Evolutionary conservation across 106 monocot genomes (phyloP).

Genomic region (Acanthochlamys bracteata): DNA sequence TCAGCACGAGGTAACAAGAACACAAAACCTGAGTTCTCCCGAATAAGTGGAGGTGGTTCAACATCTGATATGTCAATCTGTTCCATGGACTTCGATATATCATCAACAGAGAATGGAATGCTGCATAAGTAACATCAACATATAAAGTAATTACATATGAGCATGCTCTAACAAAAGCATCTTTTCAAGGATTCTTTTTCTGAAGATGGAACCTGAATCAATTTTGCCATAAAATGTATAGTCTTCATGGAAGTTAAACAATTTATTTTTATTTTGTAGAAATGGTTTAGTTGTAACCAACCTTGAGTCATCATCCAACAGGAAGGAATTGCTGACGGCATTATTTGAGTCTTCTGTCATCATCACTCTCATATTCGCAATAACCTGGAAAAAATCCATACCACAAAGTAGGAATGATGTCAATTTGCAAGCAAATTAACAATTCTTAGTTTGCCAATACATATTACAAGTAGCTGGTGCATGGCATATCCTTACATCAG

Average conservation of each 20-base stretch:
- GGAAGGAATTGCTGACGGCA: conserved; percentile 91
- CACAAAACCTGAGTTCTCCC: conserved; percentile 84
- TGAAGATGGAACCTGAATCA: background rate
- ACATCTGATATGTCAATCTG: conserved; percentile 90
- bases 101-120: conserved; percentile 97
- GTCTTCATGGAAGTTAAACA: background rate
- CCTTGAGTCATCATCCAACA: conserved; percentile 98
- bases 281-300: conserved; percentile 5
- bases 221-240: background rate
- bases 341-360: conserved; percentile 98
- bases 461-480: background rate
- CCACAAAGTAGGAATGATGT: background rate
- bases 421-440: background rate
- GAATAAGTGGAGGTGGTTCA: conserved; percentile 80
- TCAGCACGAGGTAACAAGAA: conserved; percentile 80
- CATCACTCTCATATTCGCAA: conserved; percentile 89
- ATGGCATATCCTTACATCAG: conserved; percentile 56
- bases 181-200: too few relatives aligned
- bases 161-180: background rate
- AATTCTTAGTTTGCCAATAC: background rate
- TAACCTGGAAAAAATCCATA: conserved; percentile 43
- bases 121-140: conserved; percentile 29
- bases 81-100: conserved; percentile 95
- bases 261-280: background rate
- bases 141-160: conserved; percentile 1